Base-by-base conservation (phyloP, 1,284 basidiomycete species). In the Takashimella tepidaria region DNA sequence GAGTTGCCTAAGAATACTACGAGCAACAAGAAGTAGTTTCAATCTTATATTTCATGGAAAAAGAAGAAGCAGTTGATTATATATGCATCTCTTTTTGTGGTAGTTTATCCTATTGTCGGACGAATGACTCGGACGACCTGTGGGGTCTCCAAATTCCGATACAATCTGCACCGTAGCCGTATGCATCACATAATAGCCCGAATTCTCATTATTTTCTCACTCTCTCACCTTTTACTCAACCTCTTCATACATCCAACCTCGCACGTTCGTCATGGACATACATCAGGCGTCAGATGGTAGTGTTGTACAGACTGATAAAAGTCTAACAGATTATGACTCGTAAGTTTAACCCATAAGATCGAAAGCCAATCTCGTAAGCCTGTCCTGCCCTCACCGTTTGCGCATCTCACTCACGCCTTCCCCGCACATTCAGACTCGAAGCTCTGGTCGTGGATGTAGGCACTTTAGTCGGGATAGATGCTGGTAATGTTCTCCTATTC, bases 1-100 rank as follows among this genome's bases (percentile, higher is more conserved):
- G 74, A 74, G 58, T 62, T 75, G 49, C 67, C 70, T 2, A 61
- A 70, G 56, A 54, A 62, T 56, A 69, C 64, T 19, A 73, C 72
- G 46, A 68, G 60, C 47, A 62, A 67, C 42, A 66, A 63, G 59
- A 64, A 63, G 57, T 60, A 69, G 63, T 60, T 37, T n/a, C n/a
- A n/a, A n/a, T n/a, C n/a, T n/a, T n/a, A n/a, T n/a, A n/a, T n/a
- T n/a, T n/a, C n/a, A n/a, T n/a, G n/a, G n/a, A n/a, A n/a, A n/a
- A n/a, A n/a, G n/a, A n/a, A n/a, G n/a, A n/a, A n/a, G n/a, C n/a
- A n/a, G n/a, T n/a, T n/a, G n/a, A n/a, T n/a, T n/a, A n/a, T n/a
- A n/a, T n/a, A n/a, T n/a, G n/a, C n/a, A n/a, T n/a, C n/a, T n/a
- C n/a, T n/a, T n/a, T n/a, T n/a, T n/a, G n/a, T n/a, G n/a, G n/a